Evolutionary conservation across 805 yeast species (phyloP).

Genomic region (Saccharomycopsis fodiens): DNA sequence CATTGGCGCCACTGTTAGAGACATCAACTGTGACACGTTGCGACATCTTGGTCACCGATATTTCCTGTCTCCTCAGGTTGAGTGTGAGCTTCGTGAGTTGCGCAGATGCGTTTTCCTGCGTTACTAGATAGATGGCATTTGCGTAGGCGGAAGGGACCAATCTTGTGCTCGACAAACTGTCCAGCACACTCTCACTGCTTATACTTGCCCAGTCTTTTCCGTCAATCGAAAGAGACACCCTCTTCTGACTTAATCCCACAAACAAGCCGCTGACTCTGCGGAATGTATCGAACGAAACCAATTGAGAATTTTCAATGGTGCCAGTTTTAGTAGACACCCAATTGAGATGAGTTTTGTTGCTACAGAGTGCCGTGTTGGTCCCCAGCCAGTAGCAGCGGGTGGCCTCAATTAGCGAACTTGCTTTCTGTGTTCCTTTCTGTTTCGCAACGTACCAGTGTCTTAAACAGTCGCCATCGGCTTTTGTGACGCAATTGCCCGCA

Average conservation of each 20-base stretch:
- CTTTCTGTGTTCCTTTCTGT: background rate
- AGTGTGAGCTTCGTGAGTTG: conserved; percentile 32
- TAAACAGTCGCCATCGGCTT: background rate
- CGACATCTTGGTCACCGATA: background rate
- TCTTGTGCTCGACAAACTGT: background rate
- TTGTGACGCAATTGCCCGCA: background rate
- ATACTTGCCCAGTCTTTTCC: conserved; percentile 8
- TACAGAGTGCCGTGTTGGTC: conserved; percentile 1
- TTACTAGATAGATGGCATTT: conserved; percentile 34
- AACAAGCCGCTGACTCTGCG: background rate
- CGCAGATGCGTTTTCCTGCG: conserved; percentile 14
- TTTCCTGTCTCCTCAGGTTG: conserved; percentile 1
- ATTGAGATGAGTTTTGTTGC: background rate
- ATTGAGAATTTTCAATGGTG: background rate
- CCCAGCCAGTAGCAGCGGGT: background rate
- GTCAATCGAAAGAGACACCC: conserved; percentile 6
- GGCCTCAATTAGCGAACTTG: background rate
- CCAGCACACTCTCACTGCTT: background rate
- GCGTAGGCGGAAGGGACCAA: conserved; percentile 19
- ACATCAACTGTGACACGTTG: conserved; percentile 29
- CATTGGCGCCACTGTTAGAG: too few species aligned
- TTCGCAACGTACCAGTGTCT: conserved; percentile 2
- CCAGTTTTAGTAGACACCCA: background rate
- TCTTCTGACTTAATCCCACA: background rate
- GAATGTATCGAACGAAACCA: background rate